Conservation (phyloP, 768 basidiomycete genomes). For the Amanita pallidorosea region DNA sequence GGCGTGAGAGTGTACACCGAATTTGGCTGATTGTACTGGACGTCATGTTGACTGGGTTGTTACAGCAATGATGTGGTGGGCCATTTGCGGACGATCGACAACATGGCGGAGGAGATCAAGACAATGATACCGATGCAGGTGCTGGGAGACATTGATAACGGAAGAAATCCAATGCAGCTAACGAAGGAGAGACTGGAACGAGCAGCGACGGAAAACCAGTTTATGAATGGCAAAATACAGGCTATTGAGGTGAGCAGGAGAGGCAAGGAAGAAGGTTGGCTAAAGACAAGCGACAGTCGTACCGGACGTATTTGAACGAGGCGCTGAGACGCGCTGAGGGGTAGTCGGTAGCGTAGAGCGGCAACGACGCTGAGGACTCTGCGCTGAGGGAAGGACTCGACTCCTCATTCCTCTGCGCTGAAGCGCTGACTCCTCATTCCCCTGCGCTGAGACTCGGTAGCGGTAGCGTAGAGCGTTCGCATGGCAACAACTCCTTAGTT, state of each 20-base stretch:
- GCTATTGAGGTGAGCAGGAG: conserved; percentile 52
- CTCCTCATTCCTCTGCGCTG: too few species aligned
- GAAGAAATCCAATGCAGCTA: conserved; percentile 72
- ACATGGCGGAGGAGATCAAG: conserved; percentile 48
- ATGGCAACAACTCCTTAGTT: conserved; percentile 3
- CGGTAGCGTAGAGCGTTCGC: not conserved
- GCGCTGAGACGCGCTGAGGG: conserved; percentile 51
- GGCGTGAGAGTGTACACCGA: conserved; percentile 59
- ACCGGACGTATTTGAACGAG: conserved; percentile 55
- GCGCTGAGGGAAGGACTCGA: too few species aligned
- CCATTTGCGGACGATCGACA: conserved; percentile 57
- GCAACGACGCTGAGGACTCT: too few species aligned
- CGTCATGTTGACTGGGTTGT: not conserved
- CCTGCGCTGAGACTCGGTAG: conserved; percentile 50
- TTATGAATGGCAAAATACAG: conserved; percentile 81
- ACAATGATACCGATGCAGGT: conserved; percentile 72
- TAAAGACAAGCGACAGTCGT: conserved; percentile 40
- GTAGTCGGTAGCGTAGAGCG: too few species aligned
- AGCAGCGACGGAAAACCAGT: conserved; percentile 82
- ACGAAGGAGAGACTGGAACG: conserved; percentile 75
- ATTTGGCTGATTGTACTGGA: not conserved
- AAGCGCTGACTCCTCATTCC: too few species aligned
- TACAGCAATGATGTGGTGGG: conserved; percentile 64
- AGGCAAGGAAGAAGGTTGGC: not conserved
- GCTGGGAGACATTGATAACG: conserved; percentile 68